Conservation (phyloP, 495 filamentous ascomycete species). For the Podospora conica region DNA sequence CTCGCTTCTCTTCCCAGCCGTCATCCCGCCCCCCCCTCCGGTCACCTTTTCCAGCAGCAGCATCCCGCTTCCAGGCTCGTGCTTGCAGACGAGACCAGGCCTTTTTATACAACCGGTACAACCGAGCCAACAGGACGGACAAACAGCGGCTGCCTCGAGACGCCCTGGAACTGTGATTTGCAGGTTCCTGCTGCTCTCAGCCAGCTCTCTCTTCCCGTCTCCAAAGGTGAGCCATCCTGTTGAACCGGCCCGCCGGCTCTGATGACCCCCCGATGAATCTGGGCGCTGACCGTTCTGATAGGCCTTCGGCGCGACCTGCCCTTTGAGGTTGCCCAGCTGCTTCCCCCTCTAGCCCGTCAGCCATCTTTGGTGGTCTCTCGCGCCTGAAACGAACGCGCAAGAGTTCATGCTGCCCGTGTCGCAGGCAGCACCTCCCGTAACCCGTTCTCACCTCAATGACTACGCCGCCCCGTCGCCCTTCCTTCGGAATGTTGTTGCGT, state of each 20-base stretch:
- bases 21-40: background rate
- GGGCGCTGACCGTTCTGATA: conserved; percentile 9
- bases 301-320: conserved; percentile 5
- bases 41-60: background rate
- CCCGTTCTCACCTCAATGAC: conserved; percentile 34
- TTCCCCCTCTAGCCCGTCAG: background rate
- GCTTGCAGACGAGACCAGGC: background rate
- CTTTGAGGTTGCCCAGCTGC: background rate
- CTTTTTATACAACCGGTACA: conserved; percentile 2
- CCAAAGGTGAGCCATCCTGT: background rate
- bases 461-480: conserved; percentile 42
- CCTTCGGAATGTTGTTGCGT: conserved; percentile 63
- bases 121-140: background rate
- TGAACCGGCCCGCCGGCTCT: conserved; percentile 1
- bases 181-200: conserved; percentile 7
- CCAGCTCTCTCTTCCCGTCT: background rate
- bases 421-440: conserved; percentile 19
- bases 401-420: conserved; percentile 19
- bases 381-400: conserved; percentile 6
- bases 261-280: background rate
- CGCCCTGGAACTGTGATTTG: conserved; percentile 17
- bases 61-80: background rate
- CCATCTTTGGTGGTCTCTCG: conserved; percentile 18
- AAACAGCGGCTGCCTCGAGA: conserved; percentile 2
- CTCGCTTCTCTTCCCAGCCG: background rate